Evolutionary conservation across 257 asterid species (phyloP).

Genomic region (Handroanthus guayacan): DNA sequence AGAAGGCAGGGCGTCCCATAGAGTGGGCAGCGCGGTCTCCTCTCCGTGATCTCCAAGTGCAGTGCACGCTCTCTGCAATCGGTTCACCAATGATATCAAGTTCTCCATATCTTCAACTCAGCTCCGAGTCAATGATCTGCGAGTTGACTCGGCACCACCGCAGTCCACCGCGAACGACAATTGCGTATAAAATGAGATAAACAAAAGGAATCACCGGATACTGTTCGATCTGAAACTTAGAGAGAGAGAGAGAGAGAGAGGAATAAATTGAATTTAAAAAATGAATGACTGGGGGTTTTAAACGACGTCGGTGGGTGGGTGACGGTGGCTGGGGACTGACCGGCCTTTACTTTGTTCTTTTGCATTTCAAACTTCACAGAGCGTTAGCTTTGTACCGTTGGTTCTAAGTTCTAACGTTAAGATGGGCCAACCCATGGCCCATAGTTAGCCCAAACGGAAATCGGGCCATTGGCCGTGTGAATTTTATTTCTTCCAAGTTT

Average conservation of each 20-base stretch:
- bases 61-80: conserved; percentile 93
- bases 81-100: conserved; percentile 82
- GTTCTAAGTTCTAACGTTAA: not conserved
- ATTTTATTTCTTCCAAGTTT: too few species aligned
- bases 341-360: conserved; percentile 24
- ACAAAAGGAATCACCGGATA: not conserved
- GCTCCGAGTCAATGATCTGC: conserved; percentile 41
- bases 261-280: conserved; percentile 37
- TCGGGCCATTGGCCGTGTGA: not conserved
- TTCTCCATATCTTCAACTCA: conserved; percentile 72
- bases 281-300: conserved; percentile 18
- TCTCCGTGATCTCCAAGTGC: conserved; percentile 97
- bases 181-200: not conserved
- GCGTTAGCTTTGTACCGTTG: conserved; percentile 15
- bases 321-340: conserved; percentile 16
- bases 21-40: conserved; percentile 87
- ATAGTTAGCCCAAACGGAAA: not conserved
- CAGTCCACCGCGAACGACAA: conserved; percentile 15
- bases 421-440: conserved; percentile 19
- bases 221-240: conserved; percentile 38
- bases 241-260: conserved; percentile 24
- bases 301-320: conserved; percentile 37
- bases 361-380: conserved; percentile 38
- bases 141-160: conserved; percentile 45
- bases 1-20: conserved; percentile 96